Evolutionary conservation across 768 basidiomycete species (phyloP), one percentile per base, ranked within the genome.

Genomic region (Leccinum rimulosum): DNA sequence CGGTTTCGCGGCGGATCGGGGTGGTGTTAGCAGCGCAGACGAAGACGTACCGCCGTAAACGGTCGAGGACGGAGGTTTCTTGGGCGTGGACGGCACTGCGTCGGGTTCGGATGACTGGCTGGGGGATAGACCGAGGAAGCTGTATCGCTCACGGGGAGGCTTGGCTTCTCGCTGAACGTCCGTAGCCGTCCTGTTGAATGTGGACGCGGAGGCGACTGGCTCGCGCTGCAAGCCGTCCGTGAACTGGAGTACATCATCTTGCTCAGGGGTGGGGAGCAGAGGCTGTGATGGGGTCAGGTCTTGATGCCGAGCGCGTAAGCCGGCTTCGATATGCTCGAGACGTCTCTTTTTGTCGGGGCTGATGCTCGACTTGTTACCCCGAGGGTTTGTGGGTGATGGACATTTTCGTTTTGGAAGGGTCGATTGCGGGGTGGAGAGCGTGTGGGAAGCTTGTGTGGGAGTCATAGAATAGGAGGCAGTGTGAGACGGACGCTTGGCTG

Each of bases 51-150:
- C 49, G 1, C 15, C 35, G 5, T 0, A 43, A n/a, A 3, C 45
- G 64, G 31, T 55, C 59, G 28, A 62, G 22, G 51, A 12, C 0
- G 50, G 19, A 4, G 45, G 50, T 12, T 49, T 64, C 40, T 56
- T 64, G 17, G 69, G 70, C 1, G 71, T 69, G 14, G 61, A 59
- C 0, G 58, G 69, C 1, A 1, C 52, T 17, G 31, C 1, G 3
- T 6, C 28, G 2, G 48, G 12, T 11, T 25, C n/a, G 6, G 68
- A 66, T 15, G 50, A 65, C 47, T 63, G 67, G 22, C 49, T 43
- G 43, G 59, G 61, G 2, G 58, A 25, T 2, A 70, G 19, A 28
- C 61, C 65, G 11, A 70, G 69, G 58, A 70, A 69, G 12, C 62
- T 71, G 52, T 61, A 64, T 25, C 51, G 50, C 3, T 1, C 1